Evolutionary conservation across 2,329 filamentous ascomycete genomes (phyloP).

Genomic region (Neophaeococcomyces aloes): DNA sequence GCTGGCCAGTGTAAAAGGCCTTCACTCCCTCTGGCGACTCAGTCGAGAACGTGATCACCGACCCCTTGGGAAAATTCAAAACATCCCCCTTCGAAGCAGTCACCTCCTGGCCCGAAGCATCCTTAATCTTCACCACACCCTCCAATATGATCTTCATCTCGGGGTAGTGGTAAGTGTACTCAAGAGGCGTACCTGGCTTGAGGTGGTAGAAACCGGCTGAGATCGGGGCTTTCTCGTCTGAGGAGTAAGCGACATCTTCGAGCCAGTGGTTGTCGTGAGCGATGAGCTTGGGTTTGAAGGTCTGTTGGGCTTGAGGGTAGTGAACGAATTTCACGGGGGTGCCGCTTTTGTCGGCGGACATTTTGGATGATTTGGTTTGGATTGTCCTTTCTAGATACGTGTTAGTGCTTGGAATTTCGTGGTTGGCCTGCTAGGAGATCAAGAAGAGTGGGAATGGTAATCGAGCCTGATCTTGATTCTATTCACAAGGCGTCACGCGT

Average conservation of each 20-base stretch:
- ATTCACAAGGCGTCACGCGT: no score
- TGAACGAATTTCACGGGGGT: no score
- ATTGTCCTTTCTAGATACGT: no score
- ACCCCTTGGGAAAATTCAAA: slow-evolving; percentile 58
- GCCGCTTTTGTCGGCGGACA: no score
- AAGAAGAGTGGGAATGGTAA: no score
- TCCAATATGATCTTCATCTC: slow-evolving; percentile 67
- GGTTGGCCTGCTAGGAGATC: no score
- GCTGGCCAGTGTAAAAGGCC: slow-evolving; percentile 43
- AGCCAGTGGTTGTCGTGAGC: slow-evolving; percentile 59
- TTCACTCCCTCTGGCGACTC: slow-evolving; percentile 50
- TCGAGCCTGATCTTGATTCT: no score
- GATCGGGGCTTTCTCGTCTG: slow-evolving; percentile 49
- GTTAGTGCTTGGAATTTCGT: no score
- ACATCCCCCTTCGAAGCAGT: slow-evolving; percentile 51
- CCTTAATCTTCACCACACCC: slow-evolving; percentile 54
- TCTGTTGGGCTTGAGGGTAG: slow-evolving; percentile 47
- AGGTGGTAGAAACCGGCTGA: slow-evolving; percentile 56
- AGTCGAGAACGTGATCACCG: slow-evolving; percentile 56
- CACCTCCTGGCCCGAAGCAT: slow-evolving; percentile 45
- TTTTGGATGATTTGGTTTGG: no score
- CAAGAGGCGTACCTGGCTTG: slow-evolving; percentile 56
- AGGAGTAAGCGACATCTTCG: slow-evolving; percentile 50
- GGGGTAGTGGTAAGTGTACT: slow-evolving; percentile 60
- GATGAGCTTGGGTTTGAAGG: slow-evolving; percentile 54